Base-by-base conservation (phyloP, 352 stramenopile species). In the Thalassiosira mediterranea region DNA sequence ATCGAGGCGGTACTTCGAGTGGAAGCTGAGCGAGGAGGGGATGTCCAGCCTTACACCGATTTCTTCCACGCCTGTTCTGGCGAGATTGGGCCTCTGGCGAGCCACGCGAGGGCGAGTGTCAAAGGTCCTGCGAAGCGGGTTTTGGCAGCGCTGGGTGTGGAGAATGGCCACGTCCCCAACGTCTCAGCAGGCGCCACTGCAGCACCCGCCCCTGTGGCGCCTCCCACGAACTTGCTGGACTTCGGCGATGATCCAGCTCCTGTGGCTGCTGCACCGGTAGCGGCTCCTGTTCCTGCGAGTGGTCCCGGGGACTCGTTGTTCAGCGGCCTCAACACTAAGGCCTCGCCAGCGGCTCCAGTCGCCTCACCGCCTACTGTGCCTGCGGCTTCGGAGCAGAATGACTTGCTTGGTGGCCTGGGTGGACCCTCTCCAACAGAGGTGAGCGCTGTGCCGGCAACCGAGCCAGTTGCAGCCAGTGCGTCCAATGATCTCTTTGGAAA, bases 1-100 rank as follows among this genome's bases (percentile, higher is more conserved):
- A 97, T 98, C 66, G 95, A 98, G 70, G 90, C 90, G 8, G 84
- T 80, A 21, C 72, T 92, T 25, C 71, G 49, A 38, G 79, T 84
- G 3, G 72, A 67, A 61, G 61, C 66, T 4, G 59, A 85, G 49
- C 40, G 28, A 21, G 67, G 53, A 11, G 75, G 63, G 8, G 63
- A 61, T 5, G 77, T 60, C 8, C 84, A 88, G 67, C 60, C 82
- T 7, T 93, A 91, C 60, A 64, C 76, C 0, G 84, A 90, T 62
- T 93, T 93, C 60, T 89, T 93, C 38, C 73, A 91, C 61, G 81
- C 82, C 4, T 93, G 87, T 75, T 63, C 60, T 17, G 73, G 37
- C 11, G 87, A 93, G 74, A 87, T 93, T 72, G 70, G 65, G 38
- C 87, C 87, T 13, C 60, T 93, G 32, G 71, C 72, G 1, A 71